Evolutionary conservation across 129 eudicot genomes (phyloP), one percentile per base, ranked within the genome.

Genomic region (Helichrysum umbraculigerum): DNA sequence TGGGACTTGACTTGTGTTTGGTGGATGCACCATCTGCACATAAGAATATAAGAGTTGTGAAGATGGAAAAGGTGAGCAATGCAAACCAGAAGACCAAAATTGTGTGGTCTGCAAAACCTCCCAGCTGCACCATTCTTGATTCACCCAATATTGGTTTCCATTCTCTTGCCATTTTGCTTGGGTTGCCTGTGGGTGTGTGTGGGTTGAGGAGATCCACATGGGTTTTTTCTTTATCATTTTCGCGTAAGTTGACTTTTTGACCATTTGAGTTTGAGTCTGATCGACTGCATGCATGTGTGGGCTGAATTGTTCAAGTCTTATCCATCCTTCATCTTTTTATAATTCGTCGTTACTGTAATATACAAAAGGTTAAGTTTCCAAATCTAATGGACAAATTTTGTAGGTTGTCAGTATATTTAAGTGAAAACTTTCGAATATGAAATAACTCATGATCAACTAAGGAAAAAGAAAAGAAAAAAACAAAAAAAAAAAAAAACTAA

Each of bases 211-310:
- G 76, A 70, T 70, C 71, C 70, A 70, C 35, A 8, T 60, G 60
- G 69, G 52, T 57, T 54, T 54, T 17, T 69, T 57, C 28, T 66
- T 78, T 78, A 70, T 58, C 69, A 44, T 70, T 30, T 50, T 47
- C 7, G 60, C 64, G 9, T 0, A 7, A 70, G 82, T 78, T 78
- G 76, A 78, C 82, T 64, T 77, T n/a, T n/a, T n/a, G n/a, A n/a
- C n/a, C n/a, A n/a, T n/a, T 25, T 29, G 33, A n/a, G 9, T 41
- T 78, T 60, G 64, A 70, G 39, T 78, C 10, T 41, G 10, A 10
- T 76, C n/a, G n/a, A n/a, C n/a, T 66, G 28, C 33, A 34, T 52
- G 39, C 29, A 52, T 76, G 47, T 29, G 76, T 78, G 65, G 82
- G 61, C 63, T 44, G 54, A 70, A 42, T 69, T 22, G 12, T 39